These are phyloP conservation scores for Penicillium tannophilum DNA, from an alignment of 495 filamentous ascomycete species.

Conservation along the genomic window DNA sequence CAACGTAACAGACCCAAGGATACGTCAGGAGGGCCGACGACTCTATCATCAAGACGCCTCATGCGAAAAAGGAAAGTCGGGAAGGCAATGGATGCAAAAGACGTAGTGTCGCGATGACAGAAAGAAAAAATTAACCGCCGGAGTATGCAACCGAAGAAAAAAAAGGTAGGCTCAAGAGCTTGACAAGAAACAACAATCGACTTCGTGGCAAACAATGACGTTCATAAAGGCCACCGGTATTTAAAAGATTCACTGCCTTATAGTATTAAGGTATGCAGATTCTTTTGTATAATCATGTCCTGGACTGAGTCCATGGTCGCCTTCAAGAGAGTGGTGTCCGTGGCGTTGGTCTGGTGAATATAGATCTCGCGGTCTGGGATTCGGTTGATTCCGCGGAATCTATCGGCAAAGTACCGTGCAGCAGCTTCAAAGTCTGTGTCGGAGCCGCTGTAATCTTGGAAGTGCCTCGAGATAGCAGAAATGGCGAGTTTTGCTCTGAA, in stretches of 20 bases:
- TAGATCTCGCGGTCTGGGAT: slow-evolving; percentile 89
- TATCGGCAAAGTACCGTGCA: slow-evolving; percentile 84
- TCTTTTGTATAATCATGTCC: slow-evolving; percentile 99
- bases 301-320: slow-evolving; percentile 97
- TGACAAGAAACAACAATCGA: slow-evolving; percentile 26
- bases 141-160: slow-evolving; percentile 31
- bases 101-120: slow-evolving; percentile 21
- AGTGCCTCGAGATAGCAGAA: slow-evolving; percentile 85
- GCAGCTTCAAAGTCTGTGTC: slow-evolving; percentile 60
- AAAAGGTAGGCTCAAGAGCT: slow-evolving; percentile 27
- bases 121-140: slow-evolving; percentile 26
- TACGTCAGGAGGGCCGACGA: slow-evolving; percentile 24
- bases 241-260: slow-evolving; percentile 49
- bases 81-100: slow-evolving; percentile 27
- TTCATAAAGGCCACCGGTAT: slow-evolving; percentile 30
- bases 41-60: slow-evolving; percentile 36
- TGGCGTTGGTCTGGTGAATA: slow-evolving; percentile 91
- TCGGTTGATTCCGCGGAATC: slow-evolving; percentile 83
- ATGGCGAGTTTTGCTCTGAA: slow-evolving; percentile 85
- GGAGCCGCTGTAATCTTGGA: slow-evolving; percentile 82
- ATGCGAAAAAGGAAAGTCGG: slow-evolving; percentile 12
- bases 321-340: slow-evolving; percentile 92
- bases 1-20: slow-evolving; percentile 30
- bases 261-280: slow-evolving; percentile 91
- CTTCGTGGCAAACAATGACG: slow-evolving; percentile 26